Conservation (phyloP, 208 protist species). For the Herpetomonas samuelpessoai region DNA sequence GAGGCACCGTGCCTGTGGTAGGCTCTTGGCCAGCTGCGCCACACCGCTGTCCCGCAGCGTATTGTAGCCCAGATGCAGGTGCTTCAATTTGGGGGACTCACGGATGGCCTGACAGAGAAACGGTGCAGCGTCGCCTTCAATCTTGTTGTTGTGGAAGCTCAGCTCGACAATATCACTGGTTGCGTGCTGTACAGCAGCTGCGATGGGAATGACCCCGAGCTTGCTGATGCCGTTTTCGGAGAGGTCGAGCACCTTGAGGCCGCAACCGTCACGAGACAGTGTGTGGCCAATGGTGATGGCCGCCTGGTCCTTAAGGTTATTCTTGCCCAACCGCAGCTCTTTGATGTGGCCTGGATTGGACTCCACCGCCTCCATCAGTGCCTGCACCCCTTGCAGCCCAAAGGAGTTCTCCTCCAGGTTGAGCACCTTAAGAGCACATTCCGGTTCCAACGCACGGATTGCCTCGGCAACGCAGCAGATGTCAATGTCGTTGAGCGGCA, state of each 20-base stretch:
- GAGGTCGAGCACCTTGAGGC: constrained; percentile 86
- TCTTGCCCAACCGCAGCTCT: constrained; percentile 82
- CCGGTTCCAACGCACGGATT: constrained; percentile 31
- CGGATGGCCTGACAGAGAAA: constrained; percentile 62
- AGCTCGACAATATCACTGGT: constrained; percentile 78
- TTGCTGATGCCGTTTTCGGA: constrained; percentile 87
- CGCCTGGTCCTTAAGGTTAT: constrained; percentile 83
- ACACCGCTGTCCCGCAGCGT: constrained; percentile 75
- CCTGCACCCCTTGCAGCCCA: constrained; percentile 69
- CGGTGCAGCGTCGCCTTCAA: constrained; percentile 68
- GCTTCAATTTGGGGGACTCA: constrained; percentile 56
- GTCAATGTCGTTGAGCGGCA: constrained; percentile 72
- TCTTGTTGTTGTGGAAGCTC: constrained; percentile 89
- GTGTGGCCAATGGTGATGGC: constrained; percentile 77
- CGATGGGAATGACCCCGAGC: constrained; percentile 78
- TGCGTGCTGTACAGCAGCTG: constrained; percentile 47
- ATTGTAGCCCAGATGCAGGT: constrained; percentile 91
- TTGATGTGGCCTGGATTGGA: constrained; percentile 71
- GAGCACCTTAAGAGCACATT: constrained; percentile 51
- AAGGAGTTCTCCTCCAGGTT: constrained; percentile 86
- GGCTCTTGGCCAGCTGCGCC: constrained; percentile 54
- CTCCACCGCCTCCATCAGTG: constrained; percentile 78
- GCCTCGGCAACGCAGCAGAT: constrained; percentile 72
- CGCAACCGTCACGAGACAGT: constrained; percentile 62
- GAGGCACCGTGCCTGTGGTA: constrained; percentile 44